phyloP scores from a whole-genome alignment of 176 grass and related monocot species.

The Musa beccarii region DNA sequence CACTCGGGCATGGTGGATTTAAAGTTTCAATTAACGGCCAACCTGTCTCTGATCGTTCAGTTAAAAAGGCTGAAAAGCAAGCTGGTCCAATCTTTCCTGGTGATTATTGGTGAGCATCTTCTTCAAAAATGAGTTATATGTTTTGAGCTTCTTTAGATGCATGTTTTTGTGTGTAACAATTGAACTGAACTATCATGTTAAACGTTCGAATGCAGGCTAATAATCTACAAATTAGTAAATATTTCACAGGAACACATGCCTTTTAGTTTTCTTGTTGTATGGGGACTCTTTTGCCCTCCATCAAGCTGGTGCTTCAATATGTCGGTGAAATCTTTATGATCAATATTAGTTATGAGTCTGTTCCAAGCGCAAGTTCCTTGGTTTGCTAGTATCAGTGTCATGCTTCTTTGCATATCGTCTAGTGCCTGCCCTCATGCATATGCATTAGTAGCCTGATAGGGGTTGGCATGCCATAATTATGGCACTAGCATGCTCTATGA shows the following conservation, averaged over 20 bases:
- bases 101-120: slow-evolving; percentile 65
- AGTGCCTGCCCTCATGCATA: no score
- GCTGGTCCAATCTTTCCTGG: slow-evolving; percentile 78
- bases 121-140: neutral
- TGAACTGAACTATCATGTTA: neutral
- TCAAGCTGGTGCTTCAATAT: no score
- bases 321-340: no score
- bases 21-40: slow-evolving; percentile 81
- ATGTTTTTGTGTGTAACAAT: neutral
- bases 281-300: no score
- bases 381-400: no score
- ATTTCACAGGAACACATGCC: neutral
- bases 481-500: no score
- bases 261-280: no score
- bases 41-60: slow-evolving; percentile 48
- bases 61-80: slow-evolving; percentile 87
- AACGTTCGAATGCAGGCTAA: neutral
- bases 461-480: no score
- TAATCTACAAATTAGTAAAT: neutral
- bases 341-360: no score
- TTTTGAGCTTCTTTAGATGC: neutral
- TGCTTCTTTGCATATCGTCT: no score
- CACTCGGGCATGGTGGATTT: slow-evolving; percentile 32
- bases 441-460: no score
- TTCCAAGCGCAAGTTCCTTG: no score